Conservation (phyloP, 208 protist species). For the Leishmania mexicana region DNA sequence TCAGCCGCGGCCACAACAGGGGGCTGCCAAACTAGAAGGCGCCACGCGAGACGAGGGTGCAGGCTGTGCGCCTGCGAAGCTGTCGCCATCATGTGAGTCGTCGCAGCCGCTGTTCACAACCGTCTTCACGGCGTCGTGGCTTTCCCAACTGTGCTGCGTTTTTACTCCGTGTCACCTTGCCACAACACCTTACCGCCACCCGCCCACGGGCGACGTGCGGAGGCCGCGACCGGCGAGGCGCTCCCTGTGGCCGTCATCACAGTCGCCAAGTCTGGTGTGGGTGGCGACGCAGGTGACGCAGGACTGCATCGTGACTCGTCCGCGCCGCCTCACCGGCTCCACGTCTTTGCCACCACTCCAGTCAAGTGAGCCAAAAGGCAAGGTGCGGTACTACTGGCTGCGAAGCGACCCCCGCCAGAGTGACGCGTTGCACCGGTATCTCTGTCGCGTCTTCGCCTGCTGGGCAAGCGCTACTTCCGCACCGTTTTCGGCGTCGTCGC, state of each 20-base stretch:
- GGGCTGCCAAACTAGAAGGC: not conserved
- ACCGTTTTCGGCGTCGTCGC: not conserved
- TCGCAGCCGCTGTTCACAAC: constrained; percentile 1
- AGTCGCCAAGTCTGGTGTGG: constrained; percentile 9
- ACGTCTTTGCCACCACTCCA: not conserved
- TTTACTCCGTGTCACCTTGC: not conserved
- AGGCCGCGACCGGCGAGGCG: not conserved
- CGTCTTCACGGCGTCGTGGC: constrained; percentile 16
- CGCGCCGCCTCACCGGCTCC: not conserved
- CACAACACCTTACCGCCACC: not conserved
- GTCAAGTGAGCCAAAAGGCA: not conserved
- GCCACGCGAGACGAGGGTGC: not conserved
- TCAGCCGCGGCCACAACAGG: not conserved
- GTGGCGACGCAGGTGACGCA: constrained; percentile 9
- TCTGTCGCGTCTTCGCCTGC: constrained; percentile 6
- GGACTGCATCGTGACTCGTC: constrained; percentile 12
- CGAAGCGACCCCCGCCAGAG: constrained; percentile 10
- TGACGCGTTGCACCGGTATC: constrained; percentile 2
- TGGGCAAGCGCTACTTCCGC: not conserved
- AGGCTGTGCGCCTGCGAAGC: not conserved
- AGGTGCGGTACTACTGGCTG: constrained; percentile 17
- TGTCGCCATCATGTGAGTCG: not conserved
- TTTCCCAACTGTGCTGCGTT: constrained; percentile 27
- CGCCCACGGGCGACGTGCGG: not conserved
- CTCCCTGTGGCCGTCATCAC: constrained; percentile 12